These are phyloP conservation scores for Ascochyta fabae DNA, from an alignment of 2,329 filamentous ascomycete species.

Conservation along the genomic window DNA sequence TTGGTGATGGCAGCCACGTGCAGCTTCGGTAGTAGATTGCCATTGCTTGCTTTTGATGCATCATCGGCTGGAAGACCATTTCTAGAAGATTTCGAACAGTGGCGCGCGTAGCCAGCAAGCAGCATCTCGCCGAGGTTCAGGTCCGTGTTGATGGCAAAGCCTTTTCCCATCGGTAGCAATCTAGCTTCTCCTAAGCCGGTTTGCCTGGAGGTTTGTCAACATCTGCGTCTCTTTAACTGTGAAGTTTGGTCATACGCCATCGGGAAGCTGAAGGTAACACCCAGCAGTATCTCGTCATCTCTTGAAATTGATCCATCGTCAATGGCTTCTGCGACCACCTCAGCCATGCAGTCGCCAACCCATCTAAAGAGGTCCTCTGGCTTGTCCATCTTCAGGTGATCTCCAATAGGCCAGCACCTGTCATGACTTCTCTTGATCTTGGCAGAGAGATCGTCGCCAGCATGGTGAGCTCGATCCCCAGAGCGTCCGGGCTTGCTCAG, in stretches of 20 bases:
- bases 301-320: conserved; percentile 35
- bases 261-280: conserved; percentile 74
- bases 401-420: conserved; percentile 75
- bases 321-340: conserved; percentile 69
- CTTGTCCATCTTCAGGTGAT: conserved; percentile 75
- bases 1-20: conserved; percentile 79
- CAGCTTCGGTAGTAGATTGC: conserved; percentile 64
- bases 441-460: conserved; percentile 21
- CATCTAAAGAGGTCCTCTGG: conserved; percentile 78
- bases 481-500: background rate
- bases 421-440: conserved; percentile 68
- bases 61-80: conserved; percentile 25
- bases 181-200: conserved; percentile 67
- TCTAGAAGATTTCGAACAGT: conserved; percentile 52
- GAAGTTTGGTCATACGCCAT: conserved; percentile 56
- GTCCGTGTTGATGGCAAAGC: conserved; percentile 67
- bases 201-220: conserved; percentile 52
- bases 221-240: background rate
- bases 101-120: conserved; percentile 63
- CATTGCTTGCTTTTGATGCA: conserved; percentile 35
- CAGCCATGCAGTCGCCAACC: conserved; percentile 79
- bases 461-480: too few species aligned
- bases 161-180: conserved; percentile 74
- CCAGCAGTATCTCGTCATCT: conserved; percentile 59
- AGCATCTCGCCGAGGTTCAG: conserved; percentile 67